phyloP scores from a whole-genome alignment of 2,329 filamentous ascomycete genomes.

The Emericellopsis atlantica region DNA sequence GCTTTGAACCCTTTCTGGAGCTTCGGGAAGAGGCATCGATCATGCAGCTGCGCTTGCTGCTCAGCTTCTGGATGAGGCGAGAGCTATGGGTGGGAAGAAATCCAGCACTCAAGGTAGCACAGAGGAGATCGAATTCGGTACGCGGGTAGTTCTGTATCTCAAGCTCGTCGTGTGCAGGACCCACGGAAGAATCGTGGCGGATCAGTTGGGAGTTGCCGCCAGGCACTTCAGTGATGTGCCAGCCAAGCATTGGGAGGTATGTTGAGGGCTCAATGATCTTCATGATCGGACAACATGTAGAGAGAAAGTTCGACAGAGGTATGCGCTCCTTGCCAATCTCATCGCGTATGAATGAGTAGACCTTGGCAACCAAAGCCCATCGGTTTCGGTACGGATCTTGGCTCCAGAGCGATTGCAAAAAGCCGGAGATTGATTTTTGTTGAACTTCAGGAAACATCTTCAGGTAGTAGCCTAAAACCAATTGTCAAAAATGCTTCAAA shows the following conservation, averaged over 20 bases:
- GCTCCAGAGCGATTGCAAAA: conserved; percentile 34
- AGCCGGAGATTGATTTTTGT: conserved; percentile 39
- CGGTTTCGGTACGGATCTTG: conserved; percentile 34
- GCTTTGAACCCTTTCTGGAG: no score
- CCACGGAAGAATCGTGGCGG: conserved; percentile 4
- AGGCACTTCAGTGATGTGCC: conserved; percentile 21
- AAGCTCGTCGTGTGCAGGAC: background rate
- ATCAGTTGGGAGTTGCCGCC: conserved; percentile 8
- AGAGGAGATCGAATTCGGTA: conserved; percentile 15
- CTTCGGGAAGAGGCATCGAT: conserved; percentile 9
- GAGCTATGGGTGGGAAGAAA: conserved; percentile 11
- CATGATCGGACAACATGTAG: conserved; percentile 29
- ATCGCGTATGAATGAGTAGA: conserved; percentile 41
- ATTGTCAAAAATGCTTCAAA: conserved; percentile 1
- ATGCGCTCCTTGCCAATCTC: conserved; percentile 30
- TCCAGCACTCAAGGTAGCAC: conserved; percentile 9
- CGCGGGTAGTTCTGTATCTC: conserved; percentile 7
- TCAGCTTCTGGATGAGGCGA: conserved; percentile 10
- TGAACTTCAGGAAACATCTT: conserved; percentile 28
- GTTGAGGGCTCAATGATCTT: conserved; percentile 27
- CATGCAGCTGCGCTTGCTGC: conserved; percentile 10
- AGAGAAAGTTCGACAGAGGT: conserved; percentile 32
- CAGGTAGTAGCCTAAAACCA: conserved; percentile 30
- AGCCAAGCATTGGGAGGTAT: conserved; percentile 34
- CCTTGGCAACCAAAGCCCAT: conserved; percentile 39